phyloP scores from a whole-genome alignment of 1,284 basidiomycete genomes.

The Grifola frondosa region DNA sequence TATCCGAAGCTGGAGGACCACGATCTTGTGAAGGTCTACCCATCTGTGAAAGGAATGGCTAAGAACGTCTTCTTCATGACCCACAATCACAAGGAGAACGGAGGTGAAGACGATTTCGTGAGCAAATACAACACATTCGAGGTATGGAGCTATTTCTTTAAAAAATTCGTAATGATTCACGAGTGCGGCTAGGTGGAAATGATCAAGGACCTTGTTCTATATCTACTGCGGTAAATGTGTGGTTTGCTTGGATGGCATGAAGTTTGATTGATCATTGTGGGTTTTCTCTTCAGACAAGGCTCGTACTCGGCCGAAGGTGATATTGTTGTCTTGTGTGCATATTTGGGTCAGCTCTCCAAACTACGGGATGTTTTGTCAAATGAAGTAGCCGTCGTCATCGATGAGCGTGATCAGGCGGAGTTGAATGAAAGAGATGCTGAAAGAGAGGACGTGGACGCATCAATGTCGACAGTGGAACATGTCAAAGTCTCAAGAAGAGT shows the following conservation, averaged over 20 bases:
- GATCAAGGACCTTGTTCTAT: slow-evolving; percentile 68
- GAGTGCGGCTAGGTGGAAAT: slow-evolving; percentile 51
- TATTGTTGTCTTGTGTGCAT: slow-evolving; percentile 74
- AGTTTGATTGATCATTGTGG: not conserved
- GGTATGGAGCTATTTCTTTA: slow-evolving; percentile 36
- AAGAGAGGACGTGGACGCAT: slow-evolving; percentile 32
- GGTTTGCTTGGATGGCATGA: not conserved
- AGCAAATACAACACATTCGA: slow-evolving; percentile 69
- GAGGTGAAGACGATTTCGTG: slow-evolving; percentile 53
- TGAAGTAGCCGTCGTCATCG: slow-evolving; percentile 61
- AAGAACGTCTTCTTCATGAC: slow-evolving; percentile 61
- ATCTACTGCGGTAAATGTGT: slow-evolving; percentile 47
- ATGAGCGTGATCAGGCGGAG: slow-evolving; percentile 64
- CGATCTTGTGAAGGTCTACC: slow-evolving; percentile 46
- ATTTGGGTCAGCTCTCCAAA: slow-evolving; percentile 64
- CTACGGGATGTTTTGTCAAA: slow-evolving; percentile 46
- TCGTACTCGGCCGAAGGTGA: slow-evolving; percentile 44
- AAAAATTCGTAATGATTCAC: not conserved
- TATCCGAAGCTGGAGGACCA: slow-evolving; percentile 63
- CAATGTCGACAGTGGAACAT: slow-evolving; percentile 26
- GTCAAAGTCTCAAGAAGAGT: slow-evolving; percentile 44
- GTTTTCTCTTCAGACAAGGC: slow-evolving; percentile 30
- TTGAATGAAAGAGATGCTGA: slow-evolving; percentile 44
- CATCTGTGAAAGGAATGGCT: slow-evolving; percentile 53
- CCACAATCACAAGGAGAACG: slow-evolving; percentile 55